Conservation (phyloP, 225 moss, liverwort and hornwort genomes). For the Takakia lepidozioides region DNA sequence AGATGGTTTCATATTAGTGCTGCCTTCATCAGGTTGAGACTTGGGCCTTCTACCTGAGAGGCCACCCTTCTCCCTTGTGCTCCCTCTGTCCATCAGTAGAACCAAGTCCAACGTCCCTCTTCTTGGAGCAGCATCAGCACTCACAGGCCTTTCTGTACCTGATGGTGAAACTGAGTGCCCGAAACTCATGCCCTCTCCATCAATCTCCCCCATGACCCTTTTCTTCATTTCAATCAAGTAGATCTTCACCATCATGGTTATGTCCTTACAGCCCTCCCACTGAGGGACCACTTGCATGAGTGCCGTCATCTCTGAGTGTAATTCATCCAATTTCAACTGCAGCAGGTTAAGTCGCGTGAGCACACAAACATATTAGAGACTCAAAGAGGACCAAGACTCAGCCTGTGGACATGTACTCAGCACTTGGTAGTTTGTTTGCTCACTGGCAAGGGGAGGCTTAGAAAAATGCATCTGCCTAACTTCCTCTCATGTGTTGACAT, state of each 20-base stretch:
- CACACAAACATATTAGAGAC: too few relatives aligned
- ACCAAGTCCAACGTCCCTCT: conserved; percentile 16
- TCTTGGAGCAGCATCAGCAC: conserved; percentile 17
- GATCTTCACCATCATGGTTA: conserved; percentile 30
- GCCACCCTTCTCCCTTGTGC: conserved; percentile 17
- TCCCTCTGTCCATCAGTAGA: conserved; percentile 16
- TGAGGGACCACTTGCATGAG: conserved; percentile 56
- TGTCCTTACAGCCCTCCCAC: conserved; percentile 51
- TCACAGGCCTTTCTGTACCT: conserved; percentile 32
- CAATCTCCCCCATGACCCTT: conserved; percentile 29
- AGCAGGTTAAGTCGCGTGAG: too few relatives aligned
- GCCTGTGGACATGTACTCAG: too few relatives aligned
- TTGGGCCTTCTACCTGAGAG: conserved; percentile 7
- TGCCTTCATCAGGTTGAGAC: conserved; percentile 42
- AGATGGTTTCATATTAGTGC: too few relatives aligned
- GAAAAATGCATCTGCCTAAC: too few relatives aligned
- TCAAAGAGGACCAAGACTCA: too few relatives aligned
- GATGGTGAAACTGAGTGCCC: conserved; percentile 30
- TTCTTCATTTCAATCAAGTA: conserved; percentile 65
- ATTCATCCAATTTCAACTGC: conserved; percentile 62
- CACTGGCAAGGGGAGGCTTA: too few relatives aligned
- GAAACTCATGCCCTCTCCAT: conserved; percentile 33
- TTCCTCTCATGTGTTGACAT: too few relatives aligned
- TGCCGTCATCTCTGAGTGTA: conserved; percentile 57
- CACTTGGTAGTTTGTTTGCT: too few relatives aligned